A percentile compares a stretch with the other conserved stretches of the same genome.
phyloP scores from a whole-genome alignment of 2,329 filamentous ascomycete genomes.

The Fusarium beomiforme region DNA sequence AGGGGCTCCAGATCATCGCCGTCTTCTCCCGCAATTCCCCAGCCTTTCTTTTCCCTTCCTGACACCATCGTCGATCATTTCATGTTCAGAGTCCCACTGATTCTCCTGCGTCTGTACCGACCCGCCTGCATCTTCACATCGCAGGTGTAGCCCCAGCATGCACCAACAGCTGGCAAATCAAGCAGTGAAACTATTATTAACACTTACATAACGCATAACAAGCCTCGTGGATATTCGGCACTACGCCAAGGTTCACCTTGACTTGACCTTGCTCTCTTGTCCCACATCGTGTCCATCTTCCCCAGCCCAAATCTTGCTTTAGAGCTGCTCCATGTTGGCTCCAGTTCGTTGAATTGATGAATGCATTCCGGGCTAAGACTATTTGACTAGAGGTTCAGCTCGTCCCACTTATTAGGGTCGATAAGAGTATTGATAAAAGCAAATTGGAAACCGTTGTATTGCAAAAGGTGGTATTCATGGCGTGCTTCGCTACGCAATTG shows the following conservation, averaged over 20 bases:
- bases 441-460: not conserved
- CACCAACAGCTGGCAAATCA: not conserved
- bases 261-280: not conserved
- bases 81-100: slow-evolving; percentile 1
- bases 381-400: not conserved
- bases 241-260: slow-evolving; percentile 16
- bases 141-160: not conserved
- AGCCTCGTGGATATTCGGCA: slow-evolving; percentile 19
- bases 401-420: not conserved
- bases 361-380: slow-evolving; percentile 17
- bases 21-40: slow-evolving; percentile 9
- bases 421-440: not conserved
- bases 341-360: not conserved
- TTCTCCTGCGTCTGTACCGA: slow-evolving; percentile 6
- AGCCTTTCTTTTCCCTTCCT: not conserved
- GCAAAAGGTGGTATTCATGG: slow-evolving; percentile 19
- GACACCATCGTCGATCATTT: not conserved
- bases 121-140: slow-evolving; percentile 10
- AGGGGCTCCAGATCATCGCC: not conserved
- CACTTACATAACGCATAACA: slow-evolving; percentile 17
- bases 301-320: not conserved
- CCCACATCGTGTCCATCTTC: slow-evolving; percentile 18
- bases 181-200: not conserved
- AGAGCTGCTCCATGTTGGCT: not conserved
- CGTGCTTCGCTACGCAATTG: not conserved